These are phyloP conservation scores for Thalassia testudinum DNA, from an alignment of 116 monocot species.

Conservation along the genomic window DNA sequence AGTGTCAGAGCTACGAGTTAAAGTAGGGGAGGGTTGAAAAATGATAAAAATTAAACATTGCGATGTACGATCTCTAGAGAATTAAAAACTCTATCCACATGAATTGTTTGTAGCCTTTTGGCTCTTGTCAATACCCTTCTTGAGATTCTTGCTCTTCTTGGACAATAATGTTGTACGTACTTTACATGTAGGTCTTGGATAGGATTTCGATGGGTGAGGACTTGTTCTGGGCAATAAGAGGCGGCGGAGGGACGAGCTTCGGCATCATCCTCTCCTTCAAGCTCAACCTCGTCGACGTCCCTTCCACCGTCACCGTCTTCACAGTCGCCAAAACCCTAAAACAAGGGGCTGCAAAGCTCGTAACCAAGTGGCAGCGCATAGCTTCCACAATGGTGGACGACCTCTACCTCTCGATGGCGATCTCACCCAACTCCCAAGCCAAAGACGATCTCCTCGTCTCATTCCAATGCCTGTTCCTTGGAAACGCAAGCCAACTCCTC, in stretches of 20 bases:
- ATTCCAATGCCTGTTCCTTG: background rate
- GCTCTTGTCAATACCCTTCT: no score
- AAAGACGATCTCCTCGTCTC: background rate
- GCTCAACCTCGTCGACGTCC: slow-evolving; percentile 20
- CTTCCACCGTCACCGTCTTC: slow-evolving; percentile 29
- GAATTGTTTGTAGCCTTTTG: no score
- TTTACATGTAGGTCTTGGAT: no score
- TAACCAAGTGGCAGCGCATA: slow-evolving; percentile 14
- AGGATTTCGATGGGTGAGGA: slow-evolving; percentile 34
- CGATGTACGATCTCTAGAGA: slow-evolving; percentile 55
- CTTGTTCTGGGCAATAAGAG: slow-evolving; percentile 45
- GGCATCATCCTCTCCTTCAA: slow-evolving; percentile 10
- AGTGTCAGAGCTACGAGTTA: no score
- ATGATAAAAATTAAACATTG: no score
- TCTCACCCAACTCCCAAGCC: no score
- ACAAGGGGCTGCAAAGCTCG: slow-evolving; percentile 4
- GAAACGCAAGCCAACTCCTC: background rate
- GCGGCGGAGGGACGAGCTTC: slow-evolving; percentile 37
- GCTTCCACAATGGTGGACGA: background rate
- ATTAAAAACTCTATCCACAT: no score
- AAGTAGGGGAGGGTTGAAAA: no score
- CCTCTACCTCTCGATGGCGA: background rate
- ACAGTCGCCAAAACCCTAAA: background rate
- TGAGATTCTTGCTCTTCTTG: no score
- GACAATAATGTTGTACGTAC: no score